These are phyloP conservation scores for Crithidia bombi DNA, from an alignment of 208 protist genomes.

Conservation along the genomic window DNA sequence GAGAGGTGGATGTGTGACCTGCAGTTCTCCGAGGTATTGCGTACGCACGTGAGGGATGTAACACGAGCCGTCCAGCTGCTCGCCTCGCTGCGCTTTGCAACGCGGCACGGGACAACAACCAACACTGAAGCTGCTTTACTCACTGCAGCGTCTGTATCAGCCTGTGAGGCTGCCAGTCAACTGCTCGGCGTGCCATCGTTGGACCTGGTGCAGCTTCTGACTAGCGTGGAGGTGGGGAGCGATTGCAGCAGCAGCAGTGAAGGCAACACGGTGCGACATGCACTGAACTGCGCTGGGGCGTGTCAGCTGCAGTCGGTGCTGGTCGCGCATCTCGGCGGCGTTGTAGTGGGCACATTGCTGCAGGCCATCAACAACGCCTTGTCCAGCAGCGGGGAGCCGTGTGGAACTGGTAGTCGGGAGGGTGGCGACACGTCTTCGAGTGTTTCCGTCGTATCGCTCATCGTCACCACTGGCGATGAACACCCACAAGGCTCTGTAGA, in stretches of 20 bases:
- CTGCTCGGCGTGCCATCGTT: slow-evolving; percentile 12
- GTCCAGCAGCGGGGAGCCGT: no score
- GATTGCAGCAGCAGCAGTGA: neutral
- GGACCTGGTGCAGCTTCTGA: slow-evolving; percentile 19
- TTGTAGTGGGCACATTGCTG: slow-evolving; percentile 23
- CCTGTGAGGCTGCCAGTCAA: slow-evolving; percentile 8
- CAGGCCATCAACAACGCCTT: slow-evolving; percentile 11
- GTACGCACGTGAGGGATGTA: slow-evolving; percentile 8
- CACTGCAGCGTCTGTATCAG: neutral
- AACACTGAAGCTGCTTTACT: slow-evolving; percentile 5
- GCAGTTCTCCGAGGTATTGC: slow-evolving; percentile 7
- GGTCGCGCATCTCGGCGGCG: slow-evolving; percentile 20
- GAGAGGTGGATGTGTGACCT: slow-evolving; percentile 1
- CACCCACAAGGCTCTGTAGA: neutral
- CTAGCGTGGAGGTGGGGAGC: slow-evolving; percentile 12
- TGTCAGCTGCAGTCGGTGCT: slow-evolving; percentile 26
- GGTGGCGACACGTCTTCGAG: neutral
- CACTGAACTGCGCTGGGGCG: slow-evolving; percentile 30
- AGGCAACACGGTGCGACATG: slow-evolving; percentile 1
- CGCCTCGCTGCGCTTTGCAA: slow-evolving; percentile 9
- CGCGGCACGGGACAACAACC: neutral
- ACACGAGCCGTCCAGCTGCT: slow-evolving; percentile 5
- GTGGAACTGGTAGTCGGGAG: neutral
- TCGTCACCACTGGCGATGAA: neutral
- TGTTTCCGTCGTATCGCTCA: slow-evolving; percentile 1